phyloP scores from a whole-genome alignment of 2,329 filamentous ascomycete species.

The Biscogniauxia marginata region DNA sequence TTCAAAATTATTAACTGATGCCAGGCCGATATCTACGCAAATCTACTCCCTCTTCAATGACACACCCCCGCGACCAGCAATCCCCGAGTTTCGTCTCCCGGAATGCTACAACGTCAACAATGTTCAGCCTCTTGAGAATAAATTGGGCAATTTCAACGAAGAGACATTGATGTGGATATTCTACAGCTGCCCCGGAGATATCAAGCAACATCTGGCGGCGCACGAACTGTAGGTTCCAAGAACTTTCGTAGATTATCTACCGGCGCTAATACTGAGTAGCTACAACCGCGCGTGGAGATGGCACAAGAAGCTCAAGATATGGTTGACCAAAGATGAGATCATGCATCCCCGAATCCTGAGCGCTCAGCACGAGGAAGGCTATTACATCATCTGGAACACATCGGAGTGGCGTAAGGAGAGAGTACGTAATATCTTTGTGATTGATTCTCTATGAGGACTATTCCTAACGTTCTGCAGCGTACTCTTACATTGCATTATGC shows the following conservation, averaged over 20 bases:
- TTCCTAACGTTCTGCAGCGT: slow-evolving; percentile 41
- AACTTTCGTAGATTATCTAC: not conserved
- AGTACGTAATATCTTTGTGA: slow-evolving; percentile 41
- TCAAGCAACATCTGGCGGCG: slow-evolving; percentile 63
- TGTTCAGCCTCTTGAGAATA: slow-evolving; percentile 62
- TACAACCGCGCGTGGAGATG: slow-evolving; percentile 66
- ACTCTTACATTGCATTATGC: slow-evolving; percentile 62
- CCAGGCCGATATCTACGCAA: slow-evolving; percentile 56
- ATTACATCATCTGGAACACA: slow-evolving; percentile 66
- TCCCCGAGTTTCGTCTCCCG: slow-evolving; percentile 57
- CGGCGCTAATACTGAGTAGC: slow-evolving; percentile 36
- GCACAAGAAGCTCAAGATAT: slow-evolving; percentile 65
- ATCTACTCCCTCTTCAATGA: slow-evolving; percentile 63
- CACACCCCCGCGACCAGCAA: slow-evolving; percentile 54
- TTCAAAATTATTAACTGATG: slow-evolving; percentile 13
- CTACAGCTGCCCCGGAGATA: slow-evolving; percentile 62
- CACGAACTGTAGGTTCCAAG: slow-evolving; percentile 54
- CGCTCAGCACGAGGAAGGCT: slow-evolving; percentile 60
- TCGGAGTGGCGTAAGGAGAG: slow-evolving; percentile 62
- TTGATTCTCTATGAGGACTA: not conserved
- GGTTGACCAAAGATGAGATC: slow-evolving; percentile 67
- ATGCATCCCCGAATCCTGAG: slow-evolving; percentile 62
- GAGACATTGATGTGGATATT: slow-evolving; percentile 70
- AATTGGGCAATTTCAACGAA: slow-evolving; percentile 66
- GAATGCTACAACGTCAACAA: slow-evolving; percentile 69